phyloP scores from a whole-genome alignment of 2,329 filamentous ascomycete genomes.

The Epichloe sibirici region DNA sequence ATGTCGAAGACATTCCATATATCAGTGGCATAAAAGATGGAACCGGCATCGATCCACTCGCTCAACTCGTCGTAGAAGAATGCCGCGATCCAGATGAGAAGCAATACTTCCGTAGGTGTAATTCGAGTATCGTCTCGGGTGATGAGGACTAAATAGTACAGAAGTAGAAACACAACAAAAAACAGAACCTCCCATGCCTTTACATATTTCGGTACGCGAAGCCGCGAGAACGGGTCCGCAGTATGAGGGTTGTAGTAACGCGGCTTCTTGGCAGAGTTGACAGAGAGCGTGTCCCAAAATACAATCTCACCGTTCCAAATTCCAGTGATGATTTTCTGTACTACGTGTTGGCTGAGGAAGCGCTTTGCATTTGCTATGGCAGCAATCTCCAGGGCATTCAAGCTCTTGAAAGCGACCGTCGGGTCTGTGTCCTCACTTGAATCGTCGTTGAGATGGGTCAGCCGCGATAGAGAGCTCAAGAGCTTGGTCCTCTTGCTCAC shows the following conservation, averaged over 20 bases:
- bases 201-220: slow-evolving; percentile 71
- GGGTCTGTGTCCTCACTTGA: slow-evolving; percentile 43
- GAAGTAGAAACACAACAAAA: slow-evolving; percentile 59
- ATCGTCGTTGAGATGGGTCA: slow-evolving; percentile 31
- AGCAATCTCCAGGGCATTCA: slow-evolving; percentile 82
- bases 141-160: slow-evolving; percentile 82
- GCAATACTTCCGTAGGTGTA: slow-evolving; percentile 54
- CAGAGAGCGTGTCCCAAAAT: slow-evolving; percentile 71
- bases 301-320: slow-evolving; percentile 82
- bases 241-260: slow-evolving; percentile 58
- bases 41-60: slow-evolving; percentile 75
- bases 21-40: slow-evolving; percentile 73
- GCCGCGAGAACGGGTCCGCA: slow-evolving; percentile 61
- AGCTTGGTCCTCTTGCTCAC: slow-evolving; percentile 34
- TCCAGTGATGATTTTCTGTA: slow-evolving; percentile 72
- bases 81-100: slow-evolving; percentile 78
- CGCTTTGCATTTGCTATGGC: slow-evolving; percentile 72
- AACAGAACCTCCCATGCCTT: slow-evolving; percentile 77
- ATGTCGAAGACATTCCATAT: slow-evolving; percentile 70
- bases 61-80: slow-evolving; percentile 82
- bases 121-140: slow-evolving; percentile 55
- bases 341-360: slow-evolving; percentile 67
- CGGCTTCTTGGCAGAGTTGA: slow-evolving; percentile 61
- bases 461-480: slow-evolving; percentile 40
- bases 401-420: slow-evolving; percentile 58